These are phyloP conservation scores for Pittosporum tobira DNA, from an alignment of 129 eudicot species.

Conservation along the genomic window DNA sequence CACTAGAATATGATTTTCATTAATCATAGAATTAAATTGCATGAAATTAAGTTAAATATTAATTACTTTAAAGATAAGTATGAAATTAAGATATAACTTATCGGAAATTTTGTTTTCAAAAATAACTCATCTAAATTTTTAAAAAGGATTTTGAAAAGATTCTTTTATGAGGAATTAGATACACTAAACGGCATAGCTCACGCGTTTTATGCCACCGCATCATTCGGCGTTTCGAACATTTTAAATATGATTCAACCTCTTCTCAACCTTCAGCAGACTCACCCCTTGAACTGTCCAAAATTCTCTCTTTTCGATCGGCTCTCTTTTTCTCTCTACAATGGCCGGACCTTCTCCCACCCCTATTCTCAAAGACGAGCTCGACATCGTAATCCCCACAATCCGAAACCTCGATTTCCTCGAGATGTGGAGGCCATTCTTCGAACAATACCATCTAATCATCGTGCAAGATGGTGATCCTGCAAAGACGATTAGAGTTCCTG, in stretches of 20 bases:
- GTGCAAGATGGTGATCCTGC: conserved; percentile 68
- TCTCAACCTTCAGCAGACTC: too few species aligned
- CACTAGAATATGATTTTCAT: too few species aligned
- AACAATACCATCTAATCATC: conserved; percentile 53
- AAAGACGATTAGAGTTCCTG: conserved; percentile 44
- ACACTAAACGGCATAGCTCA: too few species aligned
- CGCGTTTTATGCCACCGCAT: too few species aligned
- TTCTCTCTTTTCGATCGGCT: neutral
- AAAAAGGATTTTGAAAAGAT: too few species aligned
- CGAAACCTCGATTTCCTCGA: conserved; percentile 65
- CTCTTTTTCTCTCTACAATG: conserved; percentile 6
- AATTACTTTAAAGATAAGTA: too few species aligned
- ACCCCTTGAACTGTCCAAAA: neutral
- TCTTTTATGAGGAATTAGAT: too few species aligned
- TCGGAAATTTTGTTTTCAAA: too few species aligned
- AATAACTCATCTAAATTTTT: too few species aligned
- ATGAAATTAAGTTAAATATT: too few species aligned
- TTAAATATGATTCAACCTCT: neutral
- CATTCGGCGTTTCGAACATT: neutral
- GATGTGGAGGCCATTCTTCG: conserved; percentile 69
- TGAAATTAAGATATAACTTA: too few species aligned
- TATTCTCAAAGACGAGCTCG: conserved; percentile 45
- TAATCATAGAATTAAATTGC: too few species aligned
- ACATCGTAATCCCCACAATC: conserved; percentile 56
- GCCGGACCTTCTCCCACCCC: conserved; percentile 29